phyloP scores from a whole-genome alignment of 1,284 basidiomycete species.

The Ustilago shanxiensis region DNA sequence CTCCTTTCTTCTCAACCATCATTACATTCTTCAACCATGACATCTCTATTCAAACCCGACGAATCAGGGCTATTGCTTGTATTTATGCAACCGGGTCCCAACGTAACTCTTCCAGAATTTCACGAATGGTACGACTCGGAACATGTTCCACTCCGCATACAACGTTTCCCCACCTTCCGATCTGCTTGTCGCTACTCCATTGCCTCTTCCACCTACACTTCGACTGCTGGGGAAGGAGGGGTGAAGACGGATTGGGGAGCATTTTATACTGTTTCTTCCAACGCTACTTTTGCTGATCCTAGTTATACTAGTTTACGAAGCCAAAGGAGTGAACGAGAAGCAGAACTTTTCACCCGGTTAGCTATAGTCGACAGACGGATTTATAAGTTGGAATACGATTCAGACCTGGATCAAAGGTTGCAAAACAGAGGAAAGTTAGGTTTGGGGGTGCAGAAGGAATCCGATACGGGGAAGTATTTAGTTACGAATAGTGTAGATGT shows the following conservation, averaged over 20 bases:
- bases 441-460: conserved; percentile 19
- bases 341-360: conserved; percentile 67
- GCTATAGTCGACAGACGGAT: conserved; percentile 70
- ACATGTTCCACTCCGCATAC: conserved; percentile 70
- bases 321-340: conserved; percentile 69
- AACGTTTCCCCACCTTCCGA: conserved; percentile 30
- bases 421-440: conserved; percentile 3
- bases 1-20: too few relatives aligned
- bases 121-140: conserved; percentile 72
- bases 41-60: conserved; percentile 19
- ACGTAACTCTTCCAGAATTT: conserved; percentile 61
- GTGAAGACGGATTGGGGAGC: conserved; percentile 63
- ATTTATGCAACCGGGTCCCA: conserved; percentile 63
- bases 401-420: conserved; percentile 19
- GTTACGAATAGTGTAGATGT: conserved; percentile 56
- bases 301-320: conserved; percentile 68
- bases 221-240: background rate
- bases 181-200: conserved; percentile 36
- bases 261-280: conserved; percentile 68
- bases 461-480: conserved; percentile 27
- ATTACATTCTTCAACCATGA: background rate
- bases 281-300: conserved; percentile 64
- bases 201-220: background rate
- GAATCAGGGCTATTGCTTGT: conserved; percentile 66
- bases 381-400: conserved; percentile 62